Evolutionary conservation across 495 filamentous ascomycete species (phyloP).

Genomic region (Xylaria sp.): DNA sequence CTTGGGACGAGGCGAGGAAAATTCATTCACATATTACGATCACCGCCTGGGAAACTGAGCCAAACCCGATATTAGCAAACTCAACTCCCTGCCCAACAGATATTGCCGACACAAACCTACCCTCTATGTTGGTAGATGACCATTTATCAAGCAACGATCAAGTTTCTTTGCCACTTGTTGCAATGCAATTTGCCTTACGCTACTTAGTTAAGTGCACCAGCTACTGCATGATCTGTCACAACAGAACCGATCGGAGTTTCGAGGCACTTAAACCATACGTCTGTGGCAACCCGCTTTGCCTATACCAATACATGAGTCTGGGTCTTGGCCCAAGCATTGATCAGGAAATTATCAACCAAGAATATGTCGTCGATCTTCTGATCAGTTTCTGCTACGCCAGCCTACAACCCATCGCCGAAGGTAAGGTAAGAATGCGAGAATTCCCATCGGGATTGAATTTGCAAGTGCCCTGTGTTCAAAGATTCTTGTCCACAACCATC

Average conservation of each 20-base stretch:
- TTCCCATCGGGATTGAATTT: conserved; percentile 74
- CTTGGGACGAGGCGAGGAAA: conserved; percentile 78
- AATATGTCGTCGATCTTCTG: conserved; percentile 85
- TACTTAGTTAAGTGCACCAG: conserved; percentile 85
- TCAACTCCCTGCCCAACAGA: background rate
- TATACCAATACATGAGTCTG: conserved; percentile 91
- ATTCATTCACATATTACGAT: conserved; percentile 29
- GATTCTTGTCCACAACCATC: background rate
- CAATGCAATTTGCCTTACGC: conserved; percentile 80
- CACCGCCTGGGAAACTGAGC: background rate
- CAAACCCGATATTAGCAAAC: conserved; percentile 26
- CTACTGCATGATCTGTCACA: conserved; percentile 88
- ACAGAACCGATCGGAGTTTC: conserved; percentile 70
- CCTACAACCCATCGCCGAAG: conserved; percentile 24
- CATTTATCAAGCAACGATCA: conserved; percentile 44
- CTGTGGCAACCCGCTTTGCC: conserved; percentile 78
- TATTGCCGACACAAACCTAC: conserved; percentile 19
- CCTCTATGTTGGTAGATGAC: conserved; percentile 28
- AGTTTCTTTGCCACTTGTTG: conserved; percentile 67
- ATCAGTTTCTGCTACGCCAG: conserved; percentile 80
- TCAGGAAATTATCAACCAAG: conserved; percentile 80
- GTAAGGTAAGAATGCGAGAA: conserved; percentile 52
- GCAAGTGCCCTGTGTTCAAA: conserved; percentile 60
- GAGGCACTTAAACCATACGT: conserved; percentile 94
- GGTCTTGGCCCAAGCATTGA: conserved; percentile 87